Evolutionary conservation across 2,329 filamentous ascomycete species (phyloP), one percentile per base, ranked within the genome.

Genomic region (Colletotrichum cuscutae): DNA sequence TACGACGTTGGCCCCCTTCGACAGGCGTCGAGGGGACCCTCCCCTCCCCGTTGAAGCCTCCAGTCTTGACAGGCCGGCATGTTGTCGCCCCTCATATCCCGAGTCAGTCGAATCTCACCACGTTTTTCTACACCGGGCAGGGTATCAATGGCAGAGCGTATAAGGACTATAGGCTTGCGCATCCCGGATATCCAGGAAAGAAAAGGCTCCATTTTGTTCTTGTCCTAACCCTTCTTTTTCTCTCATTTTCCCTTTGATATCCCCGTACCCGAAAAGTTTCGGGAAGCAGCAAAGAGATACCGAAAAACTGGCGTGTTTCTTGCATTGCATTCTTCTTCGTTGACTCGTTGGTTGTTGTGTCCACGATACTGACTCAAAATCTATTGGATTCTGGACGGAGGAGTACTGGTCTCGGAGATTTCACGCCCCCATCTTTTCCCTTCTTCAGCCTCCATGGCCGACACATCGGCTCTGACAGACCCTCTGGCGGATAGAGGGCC

Each of bases 401-500:
- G 32, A 35, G 32, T 24, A 19, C 22, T 11, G 42, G n/a, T 8
- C 60, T 13, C 53, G 26, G 53, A 19, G 42, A 49, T 49, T 57
- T 54, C 57, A 28, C 42, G 56, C n/a, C 49, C 24, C 54, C 54
- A 28, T 53, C 35, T 52, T 66, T 56, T 42, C 54, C 54, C 28
- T 37, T 42, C 5, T 68, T 53, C 57, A 58, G 64, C 57, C 28
- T 11, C 35, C 13, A 71, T 71, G 68, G 68, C 68, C 64, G 62
- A 71, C 56, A 68, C 64, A 9, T 32, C 52, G 28, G 46, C 22
- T 28, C 15, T 67, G 22, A 26, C 56, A 3, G 68, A 71, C 49
- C 68, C 68, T 52, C 63, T 71, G 35, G 68, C 64, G 35, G 65
- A 71, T n/a, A 60, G 56, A 62, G 68, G 68, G 28, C 68, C 68